A percentile compares a stretch with the other conserved stretches of the same genome.
These are phyloP conservation scores for Endothia cerciana DNA, from an alignment of 2,329 filamentous ascomycete genomes.

Conservation along the genomic window DNA sequence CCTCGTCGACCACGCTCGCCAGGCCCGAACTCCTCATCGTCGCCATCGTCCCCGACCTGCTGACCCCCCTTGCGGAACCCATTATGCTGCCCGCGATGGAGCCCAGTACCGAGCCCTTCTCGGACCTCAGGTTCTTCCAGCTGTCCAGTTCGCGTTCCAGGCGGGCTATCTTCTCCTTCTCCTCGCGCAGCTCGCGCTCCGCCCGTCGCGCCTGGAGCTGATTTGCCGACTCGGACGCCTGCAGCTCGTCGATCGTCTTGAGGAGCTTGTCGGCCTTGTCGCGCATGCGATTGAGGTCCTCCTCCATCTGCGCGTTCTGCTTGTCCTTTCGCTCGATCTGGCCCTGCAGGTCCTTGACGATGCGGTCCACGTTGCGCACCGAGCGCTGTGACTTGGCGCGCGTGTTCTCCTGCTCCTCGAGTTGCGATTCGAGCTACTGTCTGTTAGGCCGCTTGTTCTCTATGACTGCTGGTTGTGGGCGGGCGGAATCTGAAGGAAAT, in stretches of 20 bases:
- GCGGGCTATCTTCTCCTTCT: conserved; percentile 77
- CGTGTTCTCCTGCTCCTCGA: conserved; percentile 80
- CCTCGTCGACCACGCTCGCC: conserved; percentile 41
- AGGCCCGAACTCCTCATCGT: conserved; percentile 50
- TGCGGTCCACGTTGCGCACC: conserved; percentile 89
- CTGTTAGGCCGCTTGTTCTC: conserved; percentile 35
- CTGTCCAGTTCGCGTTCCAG: conserved; percentile 89
- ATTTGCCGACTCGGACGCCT: conserved; percentile 79
- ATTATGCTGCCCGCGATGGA: conserved; percentile 33
- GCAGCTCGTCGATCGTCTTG: conserved; percentile 89
- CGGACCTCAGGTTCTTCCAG: conserved; percentile 76
- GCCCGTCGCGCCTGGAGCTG: conserved; percentile 83
- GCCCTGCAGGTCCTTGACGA: conserved; percentile 87
- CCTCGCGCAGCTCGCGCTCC: conserved; percentile 87
- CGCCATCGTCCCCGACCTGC: conserved; percentile 36
- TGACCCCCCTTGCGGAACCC: conserved; percentile 34
- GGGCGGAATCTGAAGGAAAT: conserved; percentile 20
- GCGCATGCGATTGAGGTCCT: conserved; percentile 82
- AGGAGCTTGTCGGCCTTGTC: conserved; percentile 92
- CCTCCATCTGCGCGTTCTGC: conserved; percentile 75
- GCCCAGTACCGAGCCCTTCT: conserved; percentile 51
- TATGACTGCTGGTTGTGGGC: background rate
- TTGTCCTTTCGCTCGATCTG: conserved; percentile 95
- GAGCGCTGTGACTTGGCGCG: conserved; percentile 82
- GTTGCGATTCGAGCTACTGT: conserved; percentile 78